phyloP scores from a whole-genome alignment of 2,329 filamentous ascomycete species.

The Aspergillus fructus region DNA sequence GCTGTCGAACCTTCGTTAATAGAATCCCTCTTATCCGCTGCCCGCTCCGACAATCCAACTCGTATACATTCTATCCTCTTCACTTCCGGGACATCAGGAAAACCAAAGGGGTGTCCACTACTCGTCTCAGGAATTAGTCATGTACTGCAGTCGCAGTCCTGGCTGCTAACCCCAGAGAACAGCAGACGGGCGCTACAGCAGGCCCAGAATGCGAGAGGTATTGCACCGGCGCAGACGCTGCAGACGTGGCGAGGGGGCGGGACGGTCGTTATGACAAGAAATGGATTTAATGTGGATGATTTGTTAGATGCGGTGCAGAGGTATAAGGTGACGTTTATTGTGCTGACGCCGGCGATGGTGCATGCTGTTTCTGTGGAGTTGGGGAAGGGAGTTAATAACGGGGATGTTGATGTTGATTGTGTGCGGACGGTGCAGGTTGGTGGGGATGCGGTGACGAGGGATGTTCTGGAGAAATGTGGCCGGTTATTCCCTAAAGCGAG shows the following conservation, averaged over 20 bases:
- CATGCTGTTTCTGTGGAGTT: not conserved
- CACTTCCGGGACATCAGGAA: not conserved
- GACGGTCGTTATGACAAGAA: not conserved
- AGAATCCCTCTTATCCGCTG: not conserved
- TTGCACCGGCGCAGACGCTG: conserved; percentile 1
- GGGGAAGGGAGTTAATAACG: not conserved
- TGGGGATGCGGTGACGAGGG: conserved; percentile 1
- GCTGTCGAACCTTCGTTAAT: not conserved
- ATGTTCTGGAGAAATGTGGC: not conserved
- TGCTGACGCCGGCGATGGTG: conserved; percentile 1
- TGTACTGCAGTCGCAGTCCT: conserved; percentile 1
- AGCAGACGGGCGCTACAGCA: not conserved
- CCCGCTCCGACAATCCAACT: not conserved
- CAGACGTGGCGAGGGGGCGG: conserved; percentile 3
- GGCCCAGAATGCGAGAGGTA: not conserved
- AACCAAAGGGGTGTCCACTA: not conserved
- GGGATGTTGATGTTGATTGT: not conserved
- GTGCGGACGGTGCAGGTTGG: not conserved
- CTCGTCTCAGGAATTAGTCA: not conserved
- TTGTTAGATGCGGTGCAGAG: not conserved
- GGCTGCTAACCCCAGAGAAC: not conserved
- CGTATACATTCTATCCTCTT: conserved; percentile 1
- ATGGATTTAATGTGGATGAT: not conserved
- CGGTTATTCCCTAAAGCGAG: not conserved
- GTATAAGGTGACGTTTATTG: not conserved